These are phyloP conservation scores for Pugionium dolabratum DNA, from an alignment of 345 rosid genomes.

Conservation along the genomic window DNA sequence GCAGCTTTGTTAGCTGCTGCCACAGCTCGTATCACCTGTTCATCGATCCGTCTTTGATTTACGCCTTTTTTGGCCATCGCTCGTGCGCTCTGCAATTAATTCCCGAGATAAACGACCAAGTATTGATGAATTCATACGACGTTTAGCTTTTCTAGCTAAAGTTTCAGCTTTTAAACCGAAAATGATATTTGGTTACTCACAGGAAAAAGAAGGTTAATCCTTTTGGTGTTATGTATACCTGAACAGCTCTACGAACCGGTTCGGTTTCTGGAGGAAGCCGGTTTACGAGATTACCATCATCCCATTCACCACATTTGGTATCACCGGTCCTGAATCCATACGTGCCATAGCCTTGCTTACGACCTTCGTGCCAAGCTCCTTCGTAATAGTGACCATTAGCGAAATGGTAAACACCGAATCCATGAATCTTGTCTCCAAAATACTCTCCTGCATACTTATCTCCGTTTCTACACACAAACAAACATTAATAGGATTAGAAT, in stretches of 20 bases:
- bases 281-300: slow-evolving; percentile 56
- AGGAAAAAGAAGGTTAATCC: no score
- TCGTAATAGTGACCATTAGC: slow-evolving; percentile 89
- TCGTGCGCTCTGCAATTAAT: slow-evolving; percentile 62
- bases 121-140: background rate
- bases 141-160: background rate
- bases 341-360: slow-evolving; percentile 86
- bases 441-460: slow-evolving; percentile 92
- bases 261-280: slow-evolving; percentile 48
- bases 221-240: slow-evolving; percentile 47
- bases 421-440: slow-evolving; percentile 91
- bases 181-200: background rate
- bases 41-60: slow-evolving; percentile 60
- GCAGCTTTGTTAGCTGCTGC: slow-evolving; percentile 88
- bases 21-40: slow-evolving; percentile 65
- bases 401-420: slow-evolving; percentile 86
- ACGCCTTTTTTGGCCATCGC: slow-evolving; percentile 61
- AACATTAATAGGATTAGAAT: background rate
- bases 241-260: slow-evolving; percentile 59
- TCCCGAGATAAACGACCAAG: background rate
- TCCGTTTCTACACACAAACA: slow-evolving; percentile 63
- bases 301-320: slow-evolving; percentile 76
- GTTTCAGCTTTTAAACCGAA: background rate
- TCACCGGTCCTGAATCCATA: slow-evolving; percentile 78
- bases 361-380: slow-evolving; percentile 98